A percentile compares a stretch with the other conserved stretches of the same genome.
Conservation (phyloP, 495 filamentous ascomycete genomes). For the Talaromyces nanjingensis region DNA sequence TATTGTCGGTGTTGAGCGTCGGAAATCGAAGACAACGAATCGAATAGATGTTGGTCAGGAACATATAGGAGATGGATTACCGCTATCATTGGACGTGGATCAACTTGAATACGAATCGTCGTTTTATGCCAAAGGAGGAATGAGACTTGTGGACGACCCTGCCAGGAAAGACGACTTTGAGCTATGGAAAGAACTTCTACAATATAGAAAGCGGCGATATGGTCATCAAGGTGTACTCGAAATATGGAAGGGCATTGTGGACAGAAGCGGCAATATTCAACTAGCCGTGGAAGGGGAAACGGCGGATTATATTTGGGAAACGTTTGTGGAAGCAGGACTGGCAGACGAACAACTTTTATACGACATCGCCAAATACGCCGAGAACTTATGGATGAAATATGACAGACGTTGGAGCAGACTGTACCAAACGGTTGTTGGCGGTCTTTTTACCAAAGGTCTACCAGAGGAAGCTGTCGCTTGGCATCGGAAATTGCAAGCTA, state of each 20-base stretch:
- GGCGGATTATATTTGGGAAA: conserved; percentile 52
- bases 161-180: conserved; percentile 42
- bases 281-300: conserved; percentile 40
- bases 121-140: conserved; percentile 16
- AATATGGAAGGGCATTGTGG: conserved; percentile 57
- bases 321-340: conserved; percentile 44
- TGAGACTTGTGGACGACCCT: conserved; percentile 48
- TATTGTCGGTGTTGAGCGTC: background rate
- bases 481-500: conserved; percentile 34
- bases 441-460: conserved; percentile 32
- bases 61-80: background rate
- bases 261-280: conserved; percentile 28
- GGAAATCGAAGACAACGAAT: background rate
- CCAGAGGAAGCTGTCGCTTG: conserved; percentile 36
- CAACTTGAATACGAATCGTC: conserved; percentile 47
- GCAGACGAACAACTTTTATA: conserved; percentile 39
- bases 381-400: conserved; percentile 38
- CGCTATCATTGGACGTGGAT: conserved; percentile 19
- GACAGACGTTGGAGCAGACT: conserved; percentile 38
- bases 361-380: conserved; percentile 48
- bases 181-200: conserved; percentile 60
- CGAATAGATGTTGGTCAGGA: background rate
- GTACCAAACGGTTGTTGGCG: conserved; percentile 42
- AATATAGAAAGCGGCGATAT: conserved; percentile 51
- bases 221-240: conserved; percentile 49